Evolutionary conservation across 305 asterid genomes (phyloP).

Genomic region (Plantago coronopus): DNA sequence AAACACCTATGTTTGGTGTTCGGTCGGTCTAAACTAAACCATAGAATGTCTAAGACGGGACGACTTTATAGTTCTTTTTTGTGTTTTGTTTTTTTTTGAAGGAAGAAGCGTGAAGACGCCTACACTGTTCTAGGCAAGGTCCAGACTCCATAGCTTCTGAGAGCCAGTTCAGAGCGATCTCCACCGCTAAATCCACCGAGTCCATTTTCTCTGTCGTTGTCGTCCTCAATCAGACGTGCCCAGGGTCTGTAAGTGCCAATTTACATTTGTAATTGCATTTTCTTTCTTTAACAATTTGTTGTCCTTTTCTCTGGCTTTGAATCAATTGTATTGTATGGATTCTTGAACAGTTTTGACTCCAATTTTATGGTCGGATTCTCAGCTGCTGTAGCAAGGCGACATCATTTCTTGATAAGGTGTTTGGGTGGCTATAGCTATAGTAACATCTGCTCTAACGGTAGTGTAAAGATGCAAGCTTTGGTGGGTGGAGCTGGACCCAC

Average conservation of each 20-base stretch:
- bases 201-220: too few relatives aligned
- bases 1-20: too few relatives aligned
- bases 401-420: slow-evolving; percentile 69
- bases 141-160: too few relatives aligned
- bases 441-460: slow-evolving; percentile 6
- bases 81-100: too few relatives aligned
- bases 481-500: slow-evolving; percentile 42
- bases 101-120: too few relatives aligned
- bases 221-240: too few relatives aligned
- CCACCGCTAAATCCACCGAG: too few relatives aligned
- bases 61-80: too few relatives aligned
- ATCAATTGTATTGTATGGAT: neutral
- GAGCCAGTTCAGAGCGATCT: too few relatives aligned
- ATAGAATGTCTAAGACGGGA: too few relatives aligned
- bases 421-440: slow-evolving; percentile 37
- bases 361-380: slow-evolving; percentile 44
- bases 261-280: neutral
- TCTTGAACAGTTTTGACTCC: slow-evolving; percentile 25
- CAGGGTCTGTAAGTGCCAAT: neutral
- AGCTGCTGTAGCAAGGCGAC: slow-evolving; percentile 57
- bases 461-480: slow-evolving; percentile 57
- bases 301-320: neutral
- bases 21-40: too few relatives aligned
- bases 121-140: too few relatives aligned
- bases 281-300: neutral